Base-by-base conservation (phyloP, 208 protist genomes). In the Baffinella frigidus region DNA sequence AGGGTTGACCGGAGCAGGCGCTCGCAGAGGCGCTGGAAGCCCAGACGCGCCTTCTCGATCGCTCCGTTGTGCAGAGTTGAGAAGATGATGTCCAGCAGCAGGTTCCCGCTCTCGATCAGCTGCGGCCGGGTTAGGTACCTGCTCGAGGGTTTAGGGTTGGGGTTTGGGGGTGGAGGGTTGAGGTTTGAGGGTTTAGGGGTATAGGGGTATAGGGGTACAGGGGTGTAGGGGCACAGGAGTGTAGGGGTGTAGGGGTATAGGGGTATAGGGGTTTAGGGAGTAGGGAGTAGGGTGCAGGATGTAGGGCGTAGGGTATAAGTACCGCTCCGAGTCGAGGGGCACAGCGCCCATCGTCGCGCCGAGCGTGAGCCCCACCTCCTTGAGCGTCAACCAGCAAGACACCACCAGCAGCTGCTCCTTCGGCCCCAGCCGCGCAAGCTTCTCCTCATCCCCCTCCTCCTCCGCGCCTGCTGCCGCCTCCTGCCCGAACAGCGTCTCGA, bases 31-130 rank as follows among this genome's bases (percentile, higher is more conserved):
- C 41, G 33, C 24, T 74, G 68, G 38, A 74, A 74, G 24, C 68
- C 68, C 5, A 74, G 68, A 39, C 68, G 68, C 36, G 68, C 68
- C 30, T 74, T 74, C 68, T 74, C 68, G 68, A 74, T 74, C 5
- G 68, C 68, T 14, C 68, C 68, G 38, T 74, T 74, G 30, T 74
- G 68, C 0, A 74, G 68, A 24, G 68, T 74, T 24, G 68, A 74
- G 68, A 74, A 74, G 68, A 74, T 74, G 68, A 74, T 74, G 68
- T 74, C 68, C 36, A 74, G 30, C 68, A 74, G 68, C 30, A 74
- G 38, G 68, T 74, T 74, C 5, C 56, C 56, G 68, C 17, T 33
- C 3, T 24, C 68, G 7, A 74, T 74, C 5, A 74, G 68, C 68
- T 74, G 68, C 2, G 14, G 7, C 0, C 68, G 68, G 5, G 68